Evolutionary conservation across 306 rosid species (phyloP).

Genomic region (Prunus kanzakura): DNA sequence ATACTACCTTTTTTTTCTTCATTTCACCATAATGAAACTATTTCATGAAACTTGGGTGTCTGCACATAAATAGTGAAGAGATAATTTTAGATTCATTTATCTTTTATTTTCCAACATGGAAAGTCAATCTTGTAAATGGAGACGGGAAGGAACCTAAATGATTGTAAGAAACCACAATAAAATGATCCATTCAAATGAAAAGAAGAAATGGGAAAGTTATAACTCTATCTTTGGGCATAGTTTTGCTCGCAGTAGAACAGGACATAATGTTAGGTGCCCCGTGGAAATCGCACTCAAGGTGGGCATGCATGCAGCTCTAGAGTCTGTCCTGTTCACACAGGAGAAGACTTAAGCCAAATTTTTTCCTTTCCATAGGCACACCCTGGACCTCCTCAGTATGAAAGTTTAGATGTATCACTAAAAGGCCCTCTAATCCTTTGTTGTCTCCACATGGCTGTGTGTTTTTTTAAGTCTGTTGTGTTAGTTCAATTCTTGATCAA

Average conservation of each 20-base stretch:
- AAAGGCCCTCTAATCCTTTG: not conserved
- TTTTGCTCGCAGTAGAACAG: not conserved
- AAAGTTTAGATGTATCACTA: not conserved
- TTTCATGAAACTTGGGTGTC: not conserved
- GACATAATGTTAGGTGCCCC: not conserved
- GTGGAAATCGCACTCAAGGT: not conserved
- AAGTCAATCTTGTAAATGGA: not conserved
- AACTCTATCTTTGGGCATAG: not conserved
- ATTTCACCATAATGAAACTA: not conserved
- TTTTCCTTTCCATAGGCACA: not conserved
- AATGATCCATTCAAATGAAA: not conserved
- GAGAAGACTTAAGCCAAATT: not conserved
- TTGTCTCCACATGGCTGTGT: not conserved
- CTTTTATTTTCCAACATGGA: not conserved
- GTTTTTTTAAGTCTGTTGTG: slow-evolving; percentile 9
- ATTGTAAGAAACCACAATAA: not conserved
- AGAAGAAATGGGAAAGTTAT: not conserved
- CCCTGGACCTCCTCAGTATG: not conserved
- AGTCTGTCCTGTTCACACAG: not conserved
- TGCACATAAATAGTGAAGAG: not conserved
- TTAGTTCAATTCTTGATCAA: slow-evolving; percentile 9
- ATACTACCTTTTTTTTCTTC: not conserved
- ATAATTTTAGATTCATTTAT: not conserved
- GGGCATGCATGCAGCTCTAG: not conserved
- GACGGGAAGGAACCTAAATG: not conserved